phyloP scores from a whole-genome alignment of 2,329 filamentous ascomycete species.

The Alternaria brassicae region DNA sequence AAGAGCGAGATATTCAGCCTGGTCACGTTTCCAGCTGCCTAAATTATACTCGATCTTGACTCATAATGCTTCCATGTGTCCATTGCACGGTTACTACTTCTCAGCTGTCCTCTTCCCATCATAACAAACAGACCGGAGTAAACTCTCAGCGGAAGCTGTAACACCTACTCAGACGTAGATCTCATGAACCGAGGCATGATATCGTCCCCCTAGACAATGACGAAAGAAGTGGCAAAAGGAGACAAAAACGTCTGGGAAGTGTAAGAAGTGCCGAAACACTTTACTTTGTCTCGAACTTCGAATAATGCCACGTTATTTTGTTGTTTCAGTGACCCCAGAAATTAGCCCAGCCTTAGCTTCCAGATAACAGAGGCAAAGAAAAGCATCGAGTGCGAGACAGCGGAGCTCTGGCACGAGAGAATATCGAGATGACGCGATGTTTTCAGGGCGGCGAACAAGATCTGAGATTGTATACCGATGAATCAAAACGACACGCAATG shows the following conservation, averaged over 20 bases:
- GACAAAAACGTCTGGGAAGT: too few species aligned
- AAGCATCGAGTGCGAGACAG: neutral
- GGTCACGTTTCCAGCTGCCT: neutral
- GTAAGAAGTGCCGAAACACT: neutral
- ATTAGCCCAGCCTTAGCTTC: neutral
- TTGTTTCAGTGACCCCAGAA: neutral
- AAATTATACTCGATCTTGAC: neutral
- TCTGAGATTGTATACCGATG: neutral
- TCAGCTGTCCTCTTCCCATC: neutral
- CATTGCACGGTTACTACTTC: neutral
- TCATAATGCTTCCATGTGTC: neutral
- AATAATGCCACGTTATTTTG: neutral
- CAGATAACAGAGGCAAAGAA: neutral
- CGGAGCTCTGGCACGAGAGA: neutral
- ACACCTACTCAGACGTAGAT: neutral
- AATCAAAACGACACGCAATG: neutral
- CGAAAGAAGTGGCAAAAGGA: neutral
- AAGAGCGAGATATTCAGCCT: neutral
- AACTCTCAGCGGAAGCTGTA: neutral
- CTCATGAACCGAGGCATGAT: neutral
- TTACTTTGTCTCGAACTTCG: neutral
- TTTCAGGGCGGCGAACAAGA: neutral
- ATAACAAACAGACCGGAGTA: neutral
- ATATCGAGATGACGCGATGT: neutral
- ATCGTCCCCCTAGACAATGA: neutral